phyloP scores from a whole-genome alignment of 1,139 yeast species.

The Starmera stellimalicola region DNA sequence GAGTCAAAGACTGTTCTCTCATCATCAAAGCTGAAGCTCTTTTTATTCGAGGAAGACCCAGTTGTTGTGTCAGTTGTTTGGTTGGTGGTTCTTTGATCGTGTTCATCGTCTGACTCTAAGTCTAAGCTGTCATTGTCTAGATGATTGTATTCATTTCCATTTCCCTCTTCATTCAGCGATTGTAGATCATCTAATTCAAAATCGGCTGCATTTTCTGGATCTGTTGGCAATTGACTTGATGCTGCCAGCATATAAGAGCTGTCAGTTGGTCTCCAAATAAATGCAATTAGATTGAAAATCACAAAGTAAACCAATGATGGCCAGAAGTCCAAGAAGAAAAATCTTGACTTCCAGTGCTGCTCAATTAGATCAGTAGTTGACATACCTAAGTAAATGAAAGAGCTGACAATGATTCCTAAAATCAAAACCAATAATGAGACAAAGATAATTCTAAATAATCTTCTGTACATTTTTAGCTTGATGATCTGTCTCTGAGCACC shows the following conservation, averaged over 20 bases:
- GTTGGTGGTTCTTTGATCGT: conserved; percentile 3
- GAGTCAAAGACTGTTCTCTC: background rate
- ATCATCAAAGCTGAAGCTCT: background rate
- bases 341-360: conserved; percentile 86
- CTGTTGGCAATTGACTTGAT: conserved; percentile 85
- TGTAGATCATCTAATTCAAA: conserved; percentile 71
- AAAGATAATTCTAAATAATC: conserved; percentile 65
- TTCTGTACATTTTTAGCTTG: conserved; percentile 79
- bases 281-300: conserved; percentile 76
- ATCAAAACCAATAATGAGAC: conserved; percentile 50
- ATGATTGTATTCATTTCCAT: conserved; percentile 17
- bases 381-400: conserved; percentile 66
- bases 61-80: too few species aligned
- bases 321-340: conserved; percentile 90
- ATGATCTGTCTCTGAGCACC: conserved; percentile 85
- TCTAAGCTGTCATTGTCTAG: conserved; percentile 17
- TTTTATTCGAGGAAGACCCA: background rate
- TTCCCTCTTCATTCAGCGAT: conserved; percentile 38
- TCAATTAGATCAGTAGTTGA: conserved; percentile 71
- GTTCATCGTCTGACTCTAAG: conserved; percentile 14
- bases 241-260: conserved; percentile 92
- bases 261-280: conserved; percentile 97
- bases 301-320: conserved; percentile 81
- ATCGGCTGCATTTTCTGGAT: conserved; percentile 63
- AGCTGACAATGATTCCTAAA: conserved; percentile 60